These are phyloP conservation scores for Chlorophyllum brunneum DNA, from an alignment of 768 basidiomycete genomes.

Conservation along the genomic window DNA sequence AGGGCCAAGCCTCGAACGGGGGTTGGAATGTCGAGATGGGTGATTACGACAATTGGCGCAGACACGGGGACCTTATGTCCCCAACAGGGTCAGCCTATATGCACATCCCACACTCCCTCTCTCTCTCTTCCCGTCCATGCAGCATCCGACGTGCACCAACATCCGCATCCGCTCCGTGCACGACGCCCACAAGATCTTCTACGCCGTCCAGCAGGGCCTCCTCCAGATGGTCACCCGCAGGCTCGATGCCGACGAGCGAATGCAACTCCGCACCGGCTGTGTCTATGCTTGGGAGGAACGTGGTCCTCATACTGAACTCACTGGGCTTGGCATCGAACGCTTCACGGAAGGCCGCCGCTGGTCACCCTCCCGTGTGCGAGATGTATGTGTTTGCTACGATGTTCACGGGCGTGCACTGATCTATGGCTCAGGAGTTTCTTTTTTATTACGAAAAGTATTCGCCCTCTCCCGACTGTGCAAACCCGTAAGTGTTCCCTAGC, in stretches of 20 bases:
- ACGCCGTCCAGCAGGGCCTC: slow-evolving; percentile 56
- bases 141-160: slow-evolving; percentile 69
- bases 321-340: slow-evolving; percentile 77
- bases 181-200: slow-evolving; percentile 82
- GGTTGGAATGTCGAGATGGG: too few species aligned
- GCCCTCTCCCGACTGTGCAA: slow-evolving; percentile 39
- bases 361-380: slow-evolving; percentile 81
- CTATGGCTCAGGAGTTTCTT: slow-evolving; percentile 61
- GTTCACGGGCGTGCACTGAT: slow-evolving; percentile 1
- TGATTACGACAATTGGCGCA: too few species aligned
- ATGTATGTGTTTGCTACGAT: slow-evolving; percentile 43
- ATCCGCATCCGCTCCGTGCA: slow-evolving; percentile 72
- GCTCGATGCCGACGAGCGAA: slow-evolving; percentile 73
- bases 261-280: slow-evolving; percentile 49
- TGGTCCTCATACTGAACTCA: slow-evolving; percentile 68
- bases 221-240: slow-evolving; percentile 74
- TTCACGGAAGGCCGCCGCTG: slow-evolving; percentile 83
- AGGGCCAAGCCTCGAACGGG: too few species aligned
- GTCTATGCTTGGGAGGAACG: slow-evolving; percentile 75
- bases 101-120: slow-evolving; percentile 11
- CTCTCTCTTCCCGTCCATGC: slow-evolving; percentile 37
- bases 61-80: too few species aligned
- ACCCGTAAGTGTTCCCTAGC: slow-evolving; percentile 23
- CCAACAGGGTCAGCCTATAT: too few species aligned
- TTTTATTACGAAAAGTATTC: slow-evolving; percentile 80